Evolutionary conservation across 805 yeast genomes (phyloP).

Genomic region (Starmerella floricola): DNA sequence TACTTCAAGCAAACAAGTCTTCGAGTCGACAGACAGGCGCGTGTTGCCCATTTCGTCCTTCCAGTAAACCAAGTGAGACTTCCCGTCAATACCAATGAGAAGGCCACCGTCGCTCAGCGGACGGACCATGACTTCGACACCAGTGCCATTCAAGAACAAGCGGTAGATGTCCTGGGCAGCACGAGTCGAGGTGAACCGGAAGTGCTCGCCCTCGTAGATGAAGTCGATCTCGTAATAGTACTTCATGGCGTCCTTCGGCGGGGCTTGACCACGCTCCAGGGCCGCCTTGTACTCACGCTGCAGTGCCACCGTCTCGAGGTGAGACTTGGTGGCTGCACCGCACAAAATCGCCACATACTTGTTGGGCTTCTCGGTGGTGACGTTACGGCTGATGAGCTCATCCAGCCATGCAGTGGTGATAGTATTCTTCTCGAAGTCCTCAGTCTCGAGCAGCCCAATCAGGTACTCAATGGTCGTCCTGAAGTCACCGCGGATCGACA

Average conservation of each 20-base stretch:
- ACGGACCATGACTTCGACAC: constrained; percentile 75
- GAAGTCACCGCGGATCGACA: constrained; percentile 95
- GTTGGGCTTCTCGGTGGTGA: constrained; percentile 97
- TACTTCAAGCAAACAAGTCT: constrained; percentile 83
- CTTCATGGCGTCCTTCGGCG: constrained; percentile 64
- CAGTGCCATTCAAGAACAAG: constrained; percentile 84
- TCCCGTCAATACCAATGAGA: constrained; percentile 76
- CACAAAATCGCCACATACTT: constrained; percentile 79
- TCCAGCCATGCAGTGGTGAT: constrained; percentile 99
- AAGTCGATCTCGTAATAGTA: constrained; percentile 89
- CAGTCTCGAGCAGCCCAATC: constrained; percentile 88
- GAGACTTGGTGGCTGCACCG: constrained; percentile 97
- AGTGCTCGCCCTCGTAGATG: constrained; percentile 85
- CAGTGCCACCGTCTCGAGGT: constrained; percentile 59
- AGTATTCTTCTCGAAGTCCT: constrained; percentile 90
- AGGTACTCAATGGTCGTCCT: constrained; percentile 95
- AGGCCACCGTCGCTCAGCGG: constrained; percentile 92
- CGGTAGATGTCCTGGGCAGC: constrained; percentile 78
- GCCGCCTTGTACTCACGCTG: constrained; percentile 56
- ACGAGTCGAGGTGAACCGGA: constrained; percentile 90
- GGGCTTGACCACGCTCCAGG: constrained; percentile 93
- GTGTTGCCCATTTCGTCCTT: constrained; percentile 95
- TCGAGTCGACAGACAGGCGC: constrained; percentile 86
- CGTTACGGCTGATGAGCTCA: constrained; percentile 80
- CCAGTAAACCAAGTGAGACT: constrained; percentile 92